Percentiles rank a stretch among this genome's conserved stretches.
Evolutionary conservation across 139 green algal species (phyloP).

Genomic region (Trebouxia sp.): DNA sequence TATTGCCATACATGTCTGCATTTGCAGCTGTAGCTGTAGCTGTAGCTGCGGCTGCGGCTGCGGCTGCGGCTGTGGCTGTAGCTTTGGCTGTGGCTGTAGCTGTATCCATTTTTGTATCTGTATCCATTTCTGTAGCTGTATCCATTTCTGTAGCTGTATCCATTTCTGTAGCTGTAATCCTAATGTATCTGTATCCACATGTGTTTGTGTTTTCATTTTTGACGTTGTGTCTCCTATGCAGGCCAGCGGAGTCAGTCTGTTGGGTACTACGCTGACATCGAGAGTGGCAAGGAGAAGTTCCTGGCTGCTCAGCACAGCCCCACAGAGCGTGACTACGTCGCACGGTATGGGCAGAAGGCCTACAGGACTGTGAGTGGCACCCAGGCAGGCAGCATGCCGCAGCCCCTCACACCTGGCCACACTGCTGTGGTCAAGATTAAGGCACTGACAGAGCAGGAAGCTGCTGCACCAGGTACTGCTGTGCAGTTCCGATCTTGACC

Average conservation of each 20-base stretch:
- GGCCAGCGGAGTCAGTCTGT: neutral
- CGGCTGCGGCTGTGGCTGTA: no score
- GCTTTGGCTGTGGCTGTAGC: no score
- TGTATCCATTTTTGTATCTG: no score
- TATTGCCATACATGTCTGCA: no score
- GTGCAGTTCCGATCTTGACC: neutral
- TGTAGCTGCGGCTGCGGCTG: no score
- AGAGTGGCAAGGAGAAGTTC: slow-evolving; percentile 14
- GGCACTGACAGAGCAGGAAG: slow-evolving; percentile 21
- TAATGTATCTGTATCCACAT: no score
- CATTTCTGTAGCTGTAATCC: no score
- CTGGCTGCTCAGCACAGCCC: slow-evolving; percentile 1
- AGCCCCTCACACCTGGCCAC: slow-evolving; percentile 24
- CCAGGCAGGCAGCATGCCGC: neutral
- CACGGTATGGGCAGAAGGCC: slow-evolving; percentile 27
- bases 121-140: no score
- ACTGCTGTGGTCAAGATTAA: slow-evolving; percentile 22
- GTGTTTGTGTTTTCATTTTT: no score
- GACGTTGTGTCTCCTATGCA: no score
- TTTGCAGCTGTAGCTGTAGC: no score
- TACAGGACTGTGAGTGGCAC: neutral
- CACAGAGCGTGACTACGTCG: slow-evolving; percentile 28
- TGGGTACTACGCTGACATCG: slow-evolving; percentile 4
- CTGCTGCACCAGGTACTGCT: slow-evolving; percentile 2
- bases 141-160: no score